These are phyloP conservation scores for Monosporozyma aerobia DNA, from an alignment of 805 yeast genomes.

Conservation along the genomic window DNA sequence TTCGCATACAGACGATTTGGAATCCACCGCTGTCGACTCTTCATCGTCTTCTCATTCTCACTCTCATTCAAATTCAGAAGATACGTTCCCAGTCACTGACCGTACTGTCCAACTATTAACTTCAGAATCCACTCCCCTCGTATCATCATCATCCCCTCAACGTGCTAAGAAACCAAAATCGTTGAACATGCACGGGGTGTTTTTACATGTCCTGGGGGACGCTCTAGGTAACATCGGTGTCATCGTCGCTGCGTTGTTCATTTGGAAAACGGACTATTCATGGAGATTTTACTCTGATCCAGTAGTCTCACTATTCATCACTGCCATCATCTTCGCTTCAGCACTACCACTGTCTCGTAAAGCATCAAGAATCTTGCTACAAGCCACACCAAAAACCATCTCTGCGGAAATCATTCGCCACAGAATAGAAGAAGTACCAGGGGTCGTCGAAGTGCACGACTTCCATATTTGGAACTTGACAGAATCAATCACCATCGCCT, in stretches of 20 bases:
- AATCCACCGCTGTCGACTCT: conserved; percentile 8
- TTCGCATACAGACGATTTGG: neutral
- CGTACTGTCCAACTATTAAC: conserved; percentile 3
- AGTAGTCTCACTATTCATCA: conserved; percentile 71
- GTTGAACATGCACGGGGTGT: conserved; percentile 95
- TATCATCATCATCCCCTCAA: neutral
- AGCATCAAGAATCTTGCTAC: conserved; percentile 79
- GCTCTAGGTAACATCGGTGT: conserved; percentile 96
- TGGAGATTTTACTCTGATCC: conserved; percentile 91
- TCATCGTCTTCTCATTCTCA: neutral
- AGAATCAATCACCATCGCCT: conserved; percentile 78
- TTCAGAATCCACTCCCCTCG: neutral
- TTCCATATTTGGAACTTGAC: conserved; percentile 95
- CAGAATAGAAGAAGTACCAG: conserved; percentile 57
- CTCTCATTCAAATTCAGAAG: neutral
- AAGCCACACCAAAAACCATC: conserved; percentile 84
- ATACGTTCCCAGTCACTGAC: conserved; percentile 13
- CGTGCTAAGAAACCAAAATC: conserved; percentile 37
- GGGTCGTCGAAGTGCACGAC: conserved; percentile 84
- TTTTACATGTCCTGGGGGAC: conserved; percentile 90
- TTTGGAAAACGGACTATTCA: conserved; percentile 85
- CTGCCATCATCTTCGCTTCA: conserved; percentile 79
- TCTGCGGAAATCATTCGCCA: conserved; percentile 65
- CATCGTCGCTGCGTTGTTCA: conserved; percentile 77
- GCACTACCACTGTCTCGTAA: conserved; percentile 85